Evolutionary conservation across 1,284 basidiomycete genomes (phyloP).

Genomic region (Fomitopsis schrenkii): DNA sequence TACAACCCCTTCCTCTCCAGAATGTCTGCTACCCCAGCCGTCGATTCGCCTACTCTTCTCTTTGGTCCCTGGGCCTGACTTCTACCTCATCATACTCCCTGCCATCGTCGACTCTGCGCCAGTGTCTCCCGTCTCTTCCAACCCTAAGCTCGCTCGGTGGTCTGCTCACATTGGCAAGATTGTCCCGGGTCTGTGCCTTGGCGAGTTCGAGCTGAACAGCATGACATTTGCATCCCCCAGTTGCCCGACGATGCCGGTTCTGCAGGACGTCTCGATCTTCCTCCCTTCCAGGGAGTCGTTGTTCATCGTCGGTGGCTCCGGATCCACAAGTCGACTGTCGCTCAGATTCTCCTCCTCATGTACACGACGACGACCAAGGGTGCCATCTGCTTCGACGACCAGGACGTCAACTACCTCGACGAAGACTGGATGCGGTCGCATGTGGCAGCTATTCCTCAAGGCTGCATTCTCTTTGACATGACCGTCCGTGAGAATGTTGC

Average conservation of each 20-base stretch:
- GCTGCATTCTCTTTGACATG: slow-evolving; percentile 77
- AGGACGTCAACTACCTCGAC: slow-evolving; percentile 75
- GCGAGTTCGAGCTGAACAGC: slow-evolving; percentile 76
- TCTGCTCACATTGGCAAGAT: slow-evolving; percentile 48
- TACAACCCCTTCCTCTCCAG: slow-evolving; percentile 15
- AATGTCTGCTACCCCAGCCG: slow-evolving; percentile 38
- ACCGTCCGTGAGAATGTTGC: slow-evolving; percentile 89
- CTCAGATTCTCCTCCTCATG: slow-evolving; percentile 76
- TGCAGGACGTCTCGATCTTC: slow-evolving; percentile 66
- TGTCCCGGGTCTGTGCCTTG: slow-evolving; percentile 53
- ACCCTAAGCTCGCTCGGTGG: slow-evolving; percentile 14
- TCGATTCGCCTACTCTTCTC: slow-evolving; percentile 64
- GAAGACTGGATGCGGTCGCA: slow-evolving; percentile 67
- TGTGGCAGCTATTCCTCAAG: slow-evolving; percentile 81
- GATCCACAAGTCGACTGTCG: slow-evolving; percentile 91
- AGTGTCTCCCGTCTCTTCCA: slow-evolving; percentile 11
- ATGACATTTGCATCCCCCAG: slow-evolving; percentile 89
- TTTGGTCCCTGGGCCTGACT: slow-evolving; percentile 52
- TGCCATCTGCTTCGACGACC: slow-evolving; percentile 77
- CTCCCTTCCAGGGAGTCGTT: slow-evolving; percentile 86
- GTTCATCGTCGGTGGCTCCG: slow-evolving; percentile 90
- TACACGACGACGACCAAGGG: slow-evolving; percentile 68
- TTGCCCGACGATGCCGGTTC: slow-evolving; percentile 58
- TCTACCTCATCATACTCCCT: slow-evolving; percentile 63
- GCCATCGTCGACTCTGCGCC: slow-evolving; percentile 54